phyloP scores from a whole-genome alignment of 371 early-diverging fungal genomes.

The Circinella minor region DNA sequence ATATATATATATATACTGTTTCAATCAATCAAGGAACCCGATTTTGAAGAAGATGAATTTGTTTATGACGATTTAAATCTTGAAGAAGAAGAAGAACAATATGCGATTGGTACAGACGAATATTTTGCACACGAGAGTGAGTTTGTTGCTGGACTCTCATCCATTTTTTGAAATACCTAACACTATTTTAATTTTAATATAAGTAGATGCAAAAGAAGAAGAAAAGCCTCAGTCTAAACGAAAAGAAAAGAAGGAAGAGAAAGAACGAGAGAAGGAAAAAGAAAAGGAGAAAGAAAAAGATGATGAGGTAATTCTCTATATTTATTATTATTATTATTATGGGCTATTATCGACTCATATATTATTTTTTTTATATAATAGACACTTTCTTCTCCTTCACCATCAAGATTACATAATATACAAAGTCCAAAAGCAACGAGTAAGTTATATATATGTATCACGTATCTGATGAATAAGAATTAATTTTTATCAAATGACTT shows the following conservation, averaged over 20 bases:
- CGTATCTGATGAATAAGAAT: too few species aligned
- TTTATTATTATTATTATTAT: not conserved
- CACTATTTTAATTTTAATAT: too few species aligned
- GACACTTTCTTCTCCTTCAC: not conserved
- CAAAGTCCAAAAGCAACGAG: conserved; percentile 17
- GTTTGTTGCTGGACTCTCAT: not conserved
- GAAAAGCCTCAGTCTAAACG: conserved; percentile 33
- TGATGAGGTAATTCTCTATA: conserved; percentile 17
- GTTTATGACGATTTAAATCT: conserved; percentile 93
- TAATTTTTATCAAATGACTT: too few species aligned
- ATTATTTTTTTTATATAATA: not conserved
- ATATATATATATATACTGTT: not conserved
- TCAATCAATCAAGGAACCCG: conserved; percentile 61
- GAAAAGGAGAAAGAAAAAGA: conserved; percentile 41
- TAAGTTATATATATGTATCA: not conserved
- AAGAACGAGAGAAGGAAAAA: conserved; percentile 26
- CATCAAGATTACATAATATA: not conserved
- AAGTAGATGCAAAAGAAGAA: conserved; percentile 33
- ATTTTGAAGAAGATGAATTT: conserved; percentile 90
- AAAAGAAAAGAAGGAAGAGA: conserved; percentile 31
- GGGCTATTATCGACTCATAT: conserved; percentile 9
- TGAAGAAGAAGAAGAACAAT: conserved; percentile 87
- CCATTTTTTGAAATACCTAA: not conserved
- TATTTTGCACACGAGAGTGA: conserved; percentile 41
- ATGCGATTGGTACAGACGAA: conserved; percentile 64